These are phyloP conservation scores for Apocynum venetum DNA, from an alignment of 257 asterid species.

Conservation along the genomic window DNA sequence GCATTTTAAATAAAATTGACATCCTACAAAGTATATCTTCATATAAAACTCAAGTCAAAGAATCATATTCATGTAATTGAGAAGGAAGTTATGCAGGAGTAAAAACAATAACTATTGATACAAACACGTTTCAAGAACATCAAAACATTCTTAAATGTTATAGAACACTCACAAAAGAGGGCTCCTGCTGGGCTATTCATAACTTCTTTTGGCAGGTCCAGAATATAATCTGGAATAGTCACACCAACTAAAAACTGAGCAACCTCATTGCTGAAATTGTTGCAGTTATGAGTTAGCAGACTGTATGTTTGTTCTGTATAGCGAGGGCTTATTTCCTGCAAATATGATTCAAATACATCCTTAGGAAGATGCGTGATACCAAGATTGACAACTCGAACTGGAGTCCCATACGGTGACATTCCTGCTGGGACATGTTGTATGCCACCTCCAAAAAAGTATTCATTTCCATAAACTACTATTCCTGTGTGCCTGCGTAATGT, in stretches of 20 bases:
- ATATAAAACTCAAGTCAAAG: background rate
- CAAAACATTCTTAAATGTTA: background rate
- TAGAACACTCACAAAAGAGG: constrained; percentile 51
- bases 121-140: background rate
- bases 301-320: constrained; percentile 85
- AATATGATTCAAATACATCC: constrained; percentile 78
- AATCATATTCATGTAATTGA: background rate
- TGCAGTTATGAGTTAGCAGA: constrained; percentile 79
- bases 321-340: constrained; percentile 76
- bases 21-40: background rate
- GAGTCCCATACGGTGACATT: constrained; percentile 79
- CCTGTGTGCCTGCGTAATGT: constrained; percentile 85
- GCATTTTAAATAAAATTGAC: background rate
- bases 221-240: constrained; percentile 70
- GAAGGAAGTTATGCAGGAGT: background rate
- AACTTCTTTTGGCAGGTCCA: constrained; percentile 86
- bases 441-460: constrained; percentile 90
- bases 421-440: constrained; percentile 71
- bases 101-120: background rate
- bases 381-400: constrained; percentile 71
- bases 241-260: constrained; percentile 80
- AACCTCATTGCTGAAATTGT: constrained; percentile 92
- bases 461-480: constrained; percentile 76
- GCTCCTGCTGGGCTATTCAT: constrained; percentile 93
- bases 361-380: constrained; percentile 85